Base-by-base conservation (phyloP, 2,329 filamentous ascomycete species). In the Fragosphaeria purpurea region DNA sequence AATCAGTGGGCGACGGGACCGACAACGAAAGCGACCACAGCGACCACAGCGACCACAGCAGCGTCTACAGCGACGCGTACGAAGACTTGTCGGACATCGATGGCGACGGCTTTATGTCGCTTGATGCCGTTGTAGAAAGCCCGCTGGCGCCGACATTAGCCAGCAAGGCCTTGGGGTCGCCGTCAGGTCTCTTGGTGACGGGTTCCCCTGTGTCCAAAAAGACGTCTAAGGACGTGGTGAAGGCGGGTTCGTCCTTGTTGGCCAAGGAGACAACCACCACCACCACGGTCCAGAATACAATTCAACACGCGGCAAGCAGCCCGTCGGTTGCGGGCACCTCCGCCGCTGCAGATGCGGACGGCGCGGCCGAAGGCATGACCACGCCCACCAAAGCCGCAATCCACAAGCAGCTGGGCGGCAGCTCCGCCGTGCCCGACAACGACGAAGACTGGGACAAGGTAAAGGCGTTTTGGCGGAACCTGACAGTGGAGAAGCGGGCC, bases 41-140 rank as follows among this genome's bases (percentile, higher is more conserved):
- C 6, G 44, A 51, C 5, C 48, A 52, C n/a, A 41, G 32, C 22
- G 54, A 54, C 11, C 22, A 22, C 22, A 50, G 34, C 46, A 83
- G 77, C 54, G 74, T 86, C 31, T 90, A 87, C 61, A 88, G 83
- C 56, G 86, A 90, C 64, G 86, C 86, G 1, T 83, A 83, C 49
- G 86, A 90, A 64, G 83, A 88, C 53, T 68, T 85, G 0, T 79
- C 78, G 0, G 82, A 87, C 11, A 60, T 73, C 4, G 82, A 85
- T 40, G 76, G 75, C 2, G 77, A 78, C 44, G 85, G 83, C 0
- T 90, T 88, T 59, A 72, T 80, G 60, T 89, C 85, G 5, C 71
- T 90, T 7, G 76, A 89, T 63, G 86, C 86, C 9, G 77, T 89
- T 7, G 74, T 88, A 1, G 77, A 82, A 22, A 80, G 74, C 44